Conservation (phyloP, 257 asterid species). For the Solanum medicagineum region DNA sequence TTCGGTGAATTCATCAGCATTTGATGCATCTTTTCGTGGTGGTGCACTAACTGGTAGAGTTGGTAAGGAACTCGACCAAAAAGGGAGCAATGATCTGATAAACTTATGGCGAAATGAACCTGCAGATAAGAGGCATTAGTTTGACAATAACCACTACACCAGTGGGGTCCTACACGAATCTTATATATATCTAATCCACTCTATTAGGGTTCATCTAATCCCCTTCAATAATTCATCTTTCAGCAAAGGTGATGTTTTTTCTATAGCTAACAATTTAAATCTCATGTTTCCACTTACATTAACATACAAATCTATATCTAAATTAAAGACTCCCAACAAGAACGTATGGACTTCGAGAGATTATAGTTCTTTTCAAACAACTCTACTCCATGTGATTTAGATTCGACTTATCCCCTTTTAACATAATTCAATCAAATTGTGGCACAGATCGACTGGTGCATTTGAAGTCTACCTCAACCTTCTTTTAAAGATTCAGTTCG, state of each 20-base stretch:
- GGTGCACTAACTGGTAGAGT: conserved; percentile 90
- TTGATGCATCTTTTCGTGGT: conserved; percentile 59
- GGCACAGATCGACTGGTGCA: neutral
- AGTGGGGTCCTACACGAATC: neutral
- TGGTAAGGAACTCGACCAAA: conserved; percentile 90
- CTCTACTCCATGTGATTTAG: neutral
- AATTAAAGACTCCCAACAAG: neutral
- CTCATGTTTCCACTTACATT: neutral
- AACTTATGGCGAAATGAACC: conserved; percentile 76
- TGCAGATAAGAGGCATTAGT: conserved; percentile 17
- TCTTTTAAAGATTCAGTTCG: neutral
- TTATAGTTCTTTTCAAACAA: neutral
- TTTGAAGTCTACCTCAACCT: neutral
- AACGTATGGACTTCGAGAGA: neutral
- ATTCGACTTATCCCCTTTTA: neutral
- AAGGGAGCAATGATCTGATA: conserved; percentile 76
- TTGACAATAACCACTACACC: neutral
- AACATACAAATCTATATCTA: neutral
- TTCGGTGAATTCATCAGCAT: conserved; percentile 57
- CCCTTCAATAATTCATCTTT: neutral
- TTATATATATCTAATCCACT: neutral
- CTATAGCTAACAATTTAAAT: neutral
- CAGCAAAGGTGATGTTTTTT: neutral
- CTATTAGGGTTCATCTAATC: neutral
- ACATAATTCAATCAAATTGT: neutral